Evolutionary conservation across 2,329 filamentous ascomycete genomes (phyloP), one percentile per base, ranked within the genome.

Genomic region (Monilinia fructicola): DNA sequence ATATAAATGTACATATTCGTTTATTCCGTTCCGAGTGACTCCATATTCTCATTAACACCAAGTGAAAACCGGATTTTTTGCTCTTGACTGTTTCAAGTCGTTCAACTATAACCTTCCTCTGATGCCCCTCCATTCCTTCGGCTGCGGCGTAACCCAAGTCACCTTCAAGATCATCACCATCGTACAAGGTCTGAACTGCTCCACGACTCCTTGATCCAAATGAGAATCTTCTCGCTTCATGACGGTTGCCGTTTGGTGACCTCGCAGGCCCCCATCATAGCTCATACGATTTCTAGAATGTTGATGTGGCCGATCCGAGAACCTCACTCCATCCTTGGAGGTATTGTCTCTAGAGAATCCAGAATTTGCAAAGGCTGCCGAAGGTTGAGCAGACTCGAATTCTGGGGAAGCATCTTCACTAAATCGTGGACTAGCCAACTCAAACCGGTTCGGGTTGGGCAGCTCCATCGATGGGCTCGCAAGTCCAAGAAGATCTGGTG

Each of bases 51-150:
- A 67, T 81, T 81, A 98, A 82, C 95, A 99, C 91, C 95, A 99
- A 54, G 91, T 97, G 79, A 99, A 99, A 42, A 99, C 93, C 2
- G 95, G 95, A 76, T 96, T 96, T 77, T 77, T 90, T 90, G 76
- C 89, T 92, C 83, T 98, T 98, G 69, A 99, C 95, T 68, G 94
- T 91, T 82, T 99, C 95, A 67, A 99, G 80, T 70, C 95, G 84
- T 82, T 99, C 95, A 58, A 99, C 93, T 81, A 99, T 98, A 58
- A 99, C 95, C 79, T 95, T 96, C 73, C 93, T 86, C 77, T 90
- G 88, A 74, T 93, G 91, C 16, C 91, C 91, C 78, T 98, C 95
- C 86, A 96, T 92, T 35, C 92, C 95, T 77, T 94, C 92, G 0
- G 95, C 95, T 0, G 93, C 94, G 14, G 93, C 92, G 78, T 96